phyloP scores from a whole-genome alignment of 257 asterid species.

The Solanum ahanhuiri region DNA sequence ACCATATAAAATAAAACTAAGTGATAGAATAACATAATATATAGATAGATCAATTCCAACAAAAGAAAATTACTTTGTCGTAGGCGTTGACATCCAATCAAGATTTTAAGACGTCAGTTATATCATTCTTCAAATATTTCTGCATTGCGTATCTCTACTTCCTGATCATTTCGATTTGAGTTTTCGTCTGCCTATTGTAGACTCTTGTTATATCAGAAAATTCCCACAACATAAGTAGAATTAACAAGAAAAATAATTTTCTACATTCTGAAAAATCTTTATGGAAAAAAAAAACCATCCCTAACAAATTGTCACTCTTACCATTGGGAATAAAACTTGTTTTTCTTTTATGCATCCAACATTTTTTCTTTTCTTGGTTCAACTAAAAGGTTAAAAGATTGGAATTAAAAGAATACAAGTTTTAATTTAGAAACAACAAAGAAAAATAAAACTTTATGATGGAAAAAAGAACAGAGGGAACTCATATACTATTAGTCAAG shows the following conservation, averaged over 20 bases:
- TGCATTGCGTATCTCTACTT: constrained; percentile 66
- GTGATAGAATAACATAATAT: no score
- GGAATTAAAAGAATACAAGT: background rate
- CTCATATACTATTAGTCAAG: background rate
- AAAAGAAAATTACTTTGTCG: no score
- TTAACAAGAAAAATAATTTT: background rate
- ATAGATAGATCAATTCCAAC: no score
- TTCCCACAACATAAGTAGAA: background rate
- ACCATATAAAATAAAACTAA: no score
- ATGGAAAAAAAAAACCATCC: background rate
- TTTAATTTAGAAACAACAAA: background rate
- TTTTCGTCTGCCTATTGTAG: constrained; percentile 41
- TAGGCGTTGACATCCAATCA: no score
- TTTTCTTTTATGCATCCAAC: constrained; percentile 43
- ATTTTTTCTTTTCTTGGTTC: constrained; percentile 7
- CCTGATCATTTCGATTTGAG: constrained; percentile 48
- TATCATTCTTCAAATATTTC: constrained; percentile 14
- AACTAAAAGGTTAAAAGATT: background rate
- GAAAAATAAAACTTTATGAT: background rate
- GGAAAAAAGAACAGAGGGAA: background rate
- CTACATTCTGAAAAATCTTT: no score
- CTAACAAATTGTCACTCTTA: constrained; percentile 2
- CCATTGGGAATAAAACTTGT: constrained; percentile 66
- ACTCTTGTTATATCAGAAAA: constrained; percentile 35
- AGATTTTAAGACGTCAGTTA: no score